Base-by-base conservation (phyloP, 2,329 filamentous ascomycete species). In the Fusarium coffeatum region DNA sequence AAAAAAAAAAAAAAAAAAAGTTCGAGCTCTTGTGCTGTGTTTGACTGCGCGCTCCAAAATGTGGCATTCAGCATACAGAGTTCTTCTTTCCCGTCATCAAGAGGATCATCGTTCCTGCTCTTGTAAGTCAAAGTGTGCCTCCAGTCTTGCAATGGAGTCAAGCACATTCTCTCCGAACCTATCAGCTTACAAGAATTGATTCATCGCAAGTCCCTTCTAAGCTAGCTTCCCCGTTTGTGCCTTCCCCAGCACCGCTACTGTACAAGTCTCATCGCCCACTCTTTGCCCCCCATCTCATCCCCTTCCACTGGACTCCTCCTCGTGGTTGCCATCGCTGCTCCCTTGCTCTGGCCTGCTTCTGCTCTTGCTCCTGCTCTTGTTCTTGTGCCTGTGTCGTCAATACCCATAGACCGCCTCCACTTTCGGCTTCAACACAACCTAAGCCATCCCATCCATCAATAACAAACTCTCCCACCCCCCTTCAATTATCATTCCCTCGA, bases 1-100 rank as follows among this genome's bases (percentile, higher is more conserved):
- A n/a, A n/a, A n/a, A n/a, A n/a, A n/a, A n/a, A n/a, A n/a, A 32
- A 57, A 60, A 78, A 75, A 80, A 80, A 80, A 80, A 77, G 73
- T 78, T 74, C 76, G 59, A 79, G 78, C 77, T 79, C 77, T 79
- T 71, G 77, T 78, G 77, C 76, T 74, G 69, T 69, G 42, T 20
- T 47, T 45, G 18, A 37, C 34, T 51, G 54, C 53, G 47, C 48
- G 32, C 55, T 69, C 37, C 54, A 53, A 32, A 40, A 58, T 69
- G 57, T 67, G 57, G 51, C 50, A 67, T 63, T 46, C 58, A 59
- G 34, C 48, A 66, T 23, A 25, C 41, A 53, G 65, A 69, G 59
- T 50, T 53, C 28, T 48, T 64, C 53, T 51, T 41, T 48, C 43
- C 53, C 56, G 63, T 61, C 55, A 66, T 62, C 43, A 54, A 55